A percentile compares a stretch with the other conserved stretches of the same genome.
Conservation (phyloP, 345 rosid species). For the Eucalyptus melliodora region DNA sequence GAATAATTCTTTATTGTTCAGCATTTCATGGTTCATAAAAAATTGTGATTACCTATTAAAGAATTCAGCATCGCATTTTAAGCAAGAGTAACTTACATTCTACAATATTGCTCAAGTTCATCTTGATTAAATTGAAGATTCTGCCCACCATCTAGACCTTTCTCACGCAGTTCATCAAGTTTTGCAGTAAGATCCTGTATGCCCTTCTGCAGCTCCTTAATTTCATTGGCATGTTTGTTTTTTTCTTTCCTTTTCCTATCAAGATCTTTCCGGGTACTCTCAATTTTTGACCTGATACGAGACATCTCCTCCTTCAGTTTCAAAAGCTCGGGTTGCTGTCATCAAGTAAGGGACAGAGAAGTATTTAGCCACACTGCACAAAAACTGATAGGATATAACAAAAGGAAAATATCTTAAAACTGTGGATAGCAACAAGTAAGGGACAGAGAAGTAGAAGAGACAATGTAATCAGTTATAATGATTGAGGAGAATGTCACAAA, state of each 20-base stretch:
- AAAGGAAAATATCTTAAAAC: not conserved
- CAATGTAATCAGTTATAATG: not conserved
- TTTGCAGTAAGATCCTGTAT: constrained; percentile 61
- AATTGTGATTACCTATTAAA: not conserved
- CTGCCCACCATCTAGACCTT: constrained; percentile 71
- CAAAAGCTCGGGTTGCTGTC: constrained; percentile 90
- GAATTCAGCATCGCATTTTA: not conserved
- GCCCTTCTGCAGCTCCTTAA: constrained; percentile 54
- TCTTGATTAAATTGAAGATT: constrained; percentile 68
- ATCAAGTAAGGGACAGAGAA: not conserved
- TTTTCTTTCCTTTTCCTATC: constrained; percentile 64
- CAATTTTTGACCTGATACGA: constrained; percentile 73
- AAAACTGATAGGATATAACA: not conserved
- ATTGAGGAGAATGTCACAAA: not conserved
- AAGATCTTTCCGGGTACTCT: constrained; percentile 73
- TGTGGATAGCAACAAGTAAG: not conserved
- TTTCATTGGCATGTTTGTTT: constrained; percentile 55
- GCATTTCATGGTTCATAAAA: not conserved
- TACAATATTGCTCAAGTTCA: constrained; percentile 77
- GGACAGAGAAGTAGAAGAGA: not conserved
- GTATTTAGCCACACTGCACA: not conserved
- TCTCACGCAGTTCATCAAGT: constrained; percentile 58
- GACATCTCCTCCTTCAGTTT: constrained; percentile 77
- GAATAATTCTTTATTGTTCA: not conserved
- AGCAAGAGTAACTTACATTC: constrained; percentile 44